Conservation (phyloP, 768 basidiomycete genomes). For the Russula virescens region DNA sequence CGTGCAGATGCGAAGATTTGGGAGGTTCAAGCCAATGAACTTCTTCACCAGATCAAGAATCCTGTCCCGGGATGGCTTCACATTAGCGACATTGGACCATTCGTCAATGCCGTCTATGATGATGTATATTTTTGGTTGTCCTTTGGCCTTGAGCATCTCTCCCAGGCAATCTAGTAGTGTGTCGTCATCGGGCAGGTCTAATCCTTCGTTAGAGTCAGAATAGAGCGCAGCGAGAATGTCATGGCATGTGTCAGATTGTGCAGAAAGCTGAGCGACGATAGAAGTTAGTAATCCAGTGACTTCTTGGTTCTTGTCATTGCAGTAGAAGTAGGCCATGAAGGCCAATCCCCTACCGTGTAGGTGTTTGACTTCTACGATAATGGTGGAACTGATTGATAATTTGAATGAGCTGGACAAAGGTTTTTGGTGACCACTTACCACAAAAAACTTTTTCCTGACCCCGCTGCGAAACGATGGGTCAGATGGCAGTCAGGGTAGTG, state of each 20-base stretch:
- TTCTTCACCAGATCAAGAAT: neutral
- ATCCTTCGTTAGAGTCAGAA: neutral
- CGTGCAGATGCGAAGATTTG: neutral
- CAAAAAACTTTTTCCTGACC: neutral
- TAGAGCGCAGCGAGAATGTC: neutral
- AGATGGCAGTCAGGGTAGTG: neutral
- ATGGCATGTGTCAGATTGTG: neutral
- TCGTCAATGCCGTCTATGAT: neutral
- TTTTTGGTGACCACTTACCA: neutral
- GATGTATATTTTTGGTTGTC: neutral
- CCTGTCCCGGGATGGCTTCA: neutral
- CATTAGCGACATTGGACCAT: neutral
- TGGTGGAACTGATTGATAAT: neutral
- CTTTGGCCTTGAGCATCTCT: neutral
- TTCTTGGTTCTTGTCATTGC: neutral
- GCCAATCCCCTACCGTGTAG: neutral
- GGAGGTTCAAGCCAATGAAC: neutral
- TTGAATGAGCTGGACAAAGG: no score
- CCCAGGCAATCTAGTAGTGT: neutral
- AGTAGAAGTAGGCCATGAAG: neutral
- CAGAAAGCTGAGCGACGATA: neutral
- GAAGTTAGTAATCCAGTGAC: neutral
- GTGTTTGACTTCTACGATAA: neutral
- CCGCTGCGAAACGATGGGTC: neutral
- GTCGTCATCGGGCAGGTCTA: neutral